Conservation (phyloP, 352 stramenopile species). For the Paralagenidium karlingii region DNA sequence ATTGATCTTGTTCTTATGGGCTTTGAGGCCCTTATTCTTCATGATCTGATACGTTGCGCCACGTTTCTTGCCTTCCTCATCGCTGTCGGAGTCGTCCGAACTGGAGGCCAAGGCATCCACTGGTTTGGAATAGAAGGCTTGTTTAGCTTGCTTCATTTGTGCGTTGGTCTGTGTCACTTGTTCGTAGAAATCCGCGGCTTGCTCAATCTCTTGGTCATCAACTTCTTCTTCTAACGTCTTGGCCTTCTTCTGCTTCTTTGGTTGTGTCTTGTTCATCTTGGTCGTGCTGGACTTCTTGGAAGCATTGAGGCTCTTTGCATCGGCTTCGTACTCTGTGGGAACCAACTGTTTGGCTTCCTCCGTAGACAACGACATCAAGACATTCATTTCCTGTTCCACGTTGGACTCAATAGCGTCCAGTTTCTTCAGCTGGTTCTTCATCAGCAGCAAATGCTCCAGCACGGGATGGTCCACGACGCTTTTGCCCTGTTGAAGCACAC, state of each 20-base stretch:
- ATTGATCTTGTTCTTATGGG: conserved; percentile 98
- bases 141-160: conserved; percentile 46
- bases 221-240: conserved; percentile 49
- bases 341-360: conserved; percentile 31
- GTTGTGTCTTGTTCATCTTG: too few species aligned
- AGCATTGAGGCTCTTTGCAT: too few species aligned
- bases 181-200: conserved; percentile 71
- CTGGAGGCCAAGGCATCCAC: too few species aligned
- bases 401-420: conserved; percentile 37
- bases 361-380: conserved; percentile 46
- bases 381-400: conserved; percentile 42
- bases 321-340: background rate
- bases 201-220: conserved; percentile 12
- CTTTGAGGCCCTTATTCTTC: conserved; percentile 96
- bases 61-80: conserved; percentile 79
- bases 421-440: conserved; percentile 70
- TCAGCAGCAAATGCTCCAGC: conserved; percentile 49
- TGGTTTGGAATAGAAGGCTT: conserved; percentile 71
- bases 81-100: conserved; percentile 43
- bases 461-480: conserved; percentile 66
- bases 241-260: background rate
- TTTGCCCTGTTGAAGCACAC: conserved; percentile 24
- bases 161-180: conserved; percentile 31
- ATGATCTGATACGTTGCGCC: conserved; percentile 93
- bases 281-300: conserved; percentile 19